phyloP scores from a whole-genome alignment of 2,329 filamentous ascomycete genomes.

The Aspergillus sp. region DNA sequence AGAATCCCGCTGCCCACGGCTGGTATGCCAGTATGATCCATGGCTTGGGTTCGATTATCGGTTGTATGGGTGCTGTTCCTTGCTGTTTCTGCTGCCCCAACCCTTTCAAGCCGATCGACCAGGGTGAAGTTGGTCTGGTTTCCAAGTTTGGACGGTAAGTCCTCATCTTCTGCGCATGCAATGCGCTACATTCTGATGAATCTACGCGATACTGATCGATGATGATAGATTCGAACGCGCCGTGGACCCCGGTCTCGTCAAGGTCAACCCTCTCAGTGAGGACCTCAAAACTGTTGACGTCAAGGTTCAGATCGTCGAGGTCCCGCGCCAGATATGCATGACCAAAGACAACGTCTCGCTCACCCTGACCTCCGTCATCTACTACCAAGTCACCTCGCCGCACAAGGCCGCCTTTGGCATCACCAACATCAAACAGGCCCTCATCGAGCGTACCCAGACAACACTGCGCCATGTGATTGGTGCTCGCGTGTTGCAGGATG shows the following conservation, averaged over 20 bases:
- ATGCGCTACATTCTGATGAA: background rate
- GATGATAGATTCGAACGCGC: slow-evolving; percentile 71
- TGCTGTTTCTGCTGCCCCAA: slow-evolving; percentile 92
- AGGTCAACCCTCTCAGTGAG: slow-evolving; percentile 94
- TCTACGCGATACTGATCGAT: slow-evolving; percentile 1
- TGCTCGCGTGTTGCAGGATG: slow-evolving; percentile 90
- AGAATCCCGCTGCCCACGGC: slow-evolving; percentile 64
- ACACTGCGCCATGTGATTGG: slow-evolving; percentile 95
- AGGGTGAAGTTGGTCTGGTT: slow-evolving; percentile 91
- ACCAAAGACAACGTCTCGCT: slow-evolving; percentile 98
- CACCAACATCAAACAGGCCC: slow-evolving; percentile 87
- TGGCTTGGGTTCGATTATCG: slow-evolving; percentile 64
- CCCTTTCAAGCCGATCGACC: slow-evolving; percentile 84
- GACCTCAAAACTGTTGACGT: slow-evolving; percentile 87
- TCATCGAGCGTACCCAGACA: slow-evolving; percentile 95
- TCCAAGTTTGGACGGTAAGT: slow-evolving; percentile 74
- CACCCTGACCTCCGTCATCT: slow-evolving; percentile 91
- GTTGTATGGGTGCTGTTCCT: slow-evolving; percentile 76
- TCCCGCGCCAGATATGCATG: slow-evolving; percentile 96
- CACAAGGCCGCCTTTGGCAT: slow-evolving; percentile 98
- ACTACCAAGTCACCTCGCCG: slow-evolving; percentile 93
- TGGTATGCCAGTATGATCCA: slow-evolving; percentile 75
- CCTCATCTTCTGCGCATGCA: too few species aligned
- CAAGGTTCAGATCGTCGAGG: slow-evolving; percentile 97
- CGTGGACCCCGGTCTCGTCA: slow-evolving; percentile 92